Conservation (phyloP, 768 basidiomycete species). For the Lyophyllum shimeji region DNA sequence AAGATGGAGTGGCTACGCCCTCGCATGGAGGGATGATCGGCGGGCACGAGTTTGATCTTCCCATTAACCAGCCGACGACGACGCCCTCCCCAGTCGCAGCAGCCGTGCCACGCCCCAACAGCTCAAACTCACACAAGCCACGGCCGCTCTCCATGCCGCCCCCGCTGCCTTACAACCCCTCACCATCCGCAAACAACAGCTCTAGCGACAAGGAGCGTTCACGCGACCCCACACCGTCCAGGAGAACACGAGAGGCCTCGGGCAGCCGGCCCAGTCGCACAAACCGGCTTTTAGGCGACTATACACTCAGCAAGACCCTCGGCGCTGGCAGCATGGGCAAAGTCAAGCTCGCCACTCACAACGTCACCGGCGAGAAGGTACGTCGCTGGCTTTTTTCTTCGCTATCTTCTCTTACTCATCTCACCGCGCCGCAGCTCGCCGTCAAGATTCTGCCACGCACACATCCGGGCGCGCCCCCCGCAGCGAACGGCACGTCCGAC, state of each 20-base stretch:
- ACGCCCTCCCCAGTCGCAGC: slow-evolving; percentile 13
- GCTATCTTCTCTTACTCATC: not conserved
- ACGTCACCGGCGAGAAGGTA: slow-evolving; percentile 90
- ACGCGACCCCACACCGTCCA: slow-evolving; percentile 1
- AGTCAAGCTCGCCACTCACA: slow-evolving; percentile 93
- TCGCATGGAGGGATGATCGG: slow-evolving; percentile 54
- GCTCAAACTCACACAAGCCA: slow-evolving; percentile 8
- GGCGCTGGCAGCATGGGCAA: slow-evolving; percentile 99
- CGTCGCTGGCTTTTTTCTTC: slow-evolving; percentile 25
- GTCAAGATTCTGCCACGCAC: slow-evolving; percentile 97
- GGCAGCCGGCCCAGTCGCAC: slow-evolving; percentile 34
- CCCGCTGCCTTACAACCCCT: slow-evolving; percentile 10
- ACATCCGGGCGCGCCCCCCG: slow-evolving; percentile 55
- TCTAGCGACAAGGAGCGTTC: not conserved
- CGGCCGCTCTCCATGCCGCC: slow-evolving; percentile 20
- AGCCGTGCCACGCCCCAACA: slow-evolving; percentile 1
- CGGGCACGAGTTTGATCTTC: slow-evolving; percentile 68
- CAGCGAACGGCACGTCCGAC: slow-evolving; percentile 41
- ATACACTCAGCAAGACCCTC: slow-evolving; percentile 93
- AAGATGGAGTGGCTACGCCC: slow-evolving; percentile 45
- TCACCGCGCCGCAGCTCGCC: slow-evolving; percentile 63
- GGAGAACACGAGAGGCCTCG: slow-evolving; percentile 11
- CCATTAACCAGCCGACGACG: slow-evolving; percentile 41
- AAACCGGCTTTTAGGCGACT: slow-evolving; percentile 83
- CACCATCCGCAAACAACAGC: not conserved